A percentile compares a stretch with the other conserved stretches of the same genome.
Conservation (phyloP, 208 protist species). For the Herpetomonas tarakana region DNA sequence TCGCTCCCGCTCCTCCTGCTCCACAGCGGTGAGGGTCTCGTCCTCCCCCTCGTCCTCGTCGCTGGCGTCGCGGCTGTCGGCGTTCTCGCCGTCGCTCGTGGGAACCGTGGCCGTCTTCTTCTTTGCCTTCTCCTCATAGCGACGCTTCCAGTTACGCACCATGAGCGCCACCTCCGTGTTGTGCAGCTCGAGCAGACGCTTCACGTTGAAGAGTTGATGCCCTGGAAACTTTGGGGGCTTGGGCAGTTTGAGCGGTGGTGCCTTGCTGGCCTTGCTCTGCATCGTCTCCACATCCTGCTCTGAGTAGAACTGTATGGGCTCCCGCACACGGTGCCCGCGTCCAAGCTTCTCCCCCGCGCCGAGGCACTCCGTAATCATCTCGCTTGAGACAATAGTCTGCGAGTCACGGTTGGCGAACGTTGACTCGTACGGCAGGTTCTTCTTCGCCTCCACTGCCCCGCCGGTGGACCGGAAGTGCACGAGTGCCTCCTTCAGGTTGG, state of each 20-base stretch:
- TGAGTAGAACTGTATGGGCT: slow-evolving; percentile 51
- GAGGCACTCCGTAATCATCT: slow-evolving; percentile 80
- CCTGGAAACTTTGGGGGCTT: slow-evolving; percentile 62
- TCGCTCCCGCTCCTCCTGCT: slow-evolving; percentile 79
- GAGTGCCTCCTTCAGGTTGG: slow-evolving; percentile 81
- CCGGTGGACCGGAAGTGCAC: slow-evolving; percentile 73
- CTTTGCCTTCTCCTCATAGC: slow-evolving; percentile 29
- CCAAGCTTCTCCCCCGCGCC: slow-evolving; percentile 76
- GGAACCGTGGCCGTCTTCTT: slow-evolving; percentile 8
- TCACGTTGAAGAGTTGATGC: slow-evolving; percentile 82
- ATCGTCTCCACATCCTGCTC: slow-evolving; percentile 61
- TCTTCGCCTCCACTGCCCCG: slow-evolving; percentile 81
- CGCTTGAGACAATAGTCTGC: slow-evolving; percentile 71
- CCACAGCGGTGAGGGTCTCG: slow-evolving; percentile 60
- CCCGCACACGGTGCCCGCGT: slow-evolving; percentile 79
- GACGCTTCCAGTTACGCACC: slow-evolving; percentile 75
- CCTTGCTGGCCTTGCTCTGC: slow-evolving; percentile 46
- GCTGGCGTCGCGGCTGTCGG: slow-evolving; percentile 1
- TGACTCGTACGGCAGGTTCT: slow-evolving; percentile 60
- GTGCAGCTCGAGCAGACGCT: slow-evolving; percentile 80
- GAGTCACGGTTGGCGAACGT: slow-evolving; percentile 54
- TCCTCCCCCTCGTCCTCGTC: slow-evolving; percentile 49
- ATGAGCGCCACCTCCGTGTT: slow-evolving; percentile 73
- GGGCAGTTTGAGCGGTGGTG: slow-evolving; percentile 63
- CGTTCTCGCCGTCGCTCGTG: neutral